phyloP scores from a whole-genome alignment of 192 early-diverging fungal genomes.

The Backusella sp. region DNA sequence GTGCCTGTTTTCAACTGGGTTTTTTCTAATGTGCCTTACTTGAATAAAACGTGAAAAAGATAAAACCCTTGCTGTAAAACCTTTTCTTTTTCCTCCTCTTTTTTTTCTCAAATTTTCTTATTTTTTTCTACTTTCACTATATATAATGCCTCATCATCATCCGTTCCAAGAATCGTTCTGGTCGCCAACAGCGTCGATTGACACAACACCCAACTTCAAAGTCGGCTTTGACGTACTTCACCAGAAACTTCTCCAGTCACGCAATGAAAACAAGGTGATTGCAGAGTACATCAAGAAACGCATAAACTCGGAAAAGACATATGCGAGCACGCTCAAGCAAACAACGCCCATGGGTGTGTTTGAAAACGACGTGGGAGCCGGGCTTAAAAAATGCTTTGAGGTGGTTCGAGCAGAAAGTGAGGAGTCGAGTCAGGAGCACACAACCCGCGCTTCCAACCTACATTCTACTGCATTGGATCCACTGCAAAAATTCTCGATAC shows the following conservation, averaged over 20 bases:
- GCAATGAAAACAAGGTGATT: constrained; percentile 52
- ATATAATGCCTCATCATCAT: neutral
- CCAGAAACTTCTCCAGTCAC: constrained; percentile 48
- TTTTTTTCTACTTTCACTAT: neutral
- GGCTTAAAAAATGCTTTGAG: constrained; percentile 47
- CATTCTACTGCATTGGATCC: constrained; percentile 31
- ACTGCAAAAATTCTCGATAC: constrained; percentile 3
- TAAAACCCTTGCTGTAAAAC: neutral
- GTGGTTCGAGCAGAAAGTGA: constrained; percentile 45
- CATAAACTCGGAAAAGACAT: constrained; percentile 39
- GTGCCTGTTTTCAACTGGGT: neutral
- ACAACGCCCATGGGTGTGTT: constrained; percentile 26
- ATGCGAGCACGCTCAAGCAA: constrained; percentile 29
- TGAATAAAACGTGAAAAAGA: too few species aligned
- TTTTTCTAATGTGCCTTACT: neutral
- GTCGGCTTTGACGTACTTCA: constrained; percentile 48
- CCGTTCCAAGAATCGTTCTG: constrained; percentile 30
- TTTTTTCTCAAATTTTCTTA: neutral
- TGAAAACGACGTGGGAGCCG: constrained; percentile 43
- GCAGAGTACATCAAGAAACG: constrained; percentile 43
- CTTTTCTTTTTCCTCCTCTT: neutral
- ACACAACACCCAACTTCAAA: constrained; percentile 38
- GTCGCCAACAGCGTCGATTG: constrained; percentile 17
- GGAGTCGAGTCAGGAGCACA: constrained; percentile 44
- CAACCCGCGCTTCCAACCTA: constrained; percentile 41